Evolutionary conservation across 2,329 filamentous ascomycete species (phyloP).

Genomic region (Delphinella strobiligena): DNA sequence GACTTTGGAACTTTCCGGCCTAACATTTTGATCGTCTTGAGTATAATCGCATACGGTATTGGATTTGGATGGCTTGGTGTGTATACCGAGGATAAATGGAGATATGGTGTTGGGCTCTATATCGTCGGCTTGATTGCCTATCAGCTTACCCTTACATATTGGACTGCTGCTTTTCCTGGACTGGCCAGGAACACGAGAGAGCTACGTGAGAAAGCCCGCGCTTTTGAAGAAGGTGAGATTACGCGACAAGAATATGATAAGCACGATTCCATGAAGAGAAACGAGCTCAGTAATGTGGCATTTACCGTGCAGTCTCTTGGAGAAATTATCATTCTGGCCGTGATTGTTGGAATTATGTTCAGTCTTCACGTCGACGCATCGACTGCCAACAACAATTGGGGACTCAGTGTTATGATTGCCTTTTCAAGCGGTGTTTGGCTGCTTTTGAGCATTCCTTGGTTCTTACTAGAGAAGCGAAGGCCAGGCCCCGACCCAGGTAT

Average conservation of each 20-base stretch:
- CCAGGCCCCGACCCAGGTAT: constrained; percentile 44
- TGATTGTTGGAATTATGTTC: constrained; percentile 54
- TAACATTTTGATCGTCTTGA: constrained; percentile 50
- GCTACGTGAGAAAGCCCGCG: constrained; percentile 37
- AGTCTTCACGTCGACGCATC: constrained; percentile 48
- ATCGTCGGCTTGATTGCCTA: constrained; percentile 56
- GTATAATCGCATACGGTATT: constrained; percentile 48
- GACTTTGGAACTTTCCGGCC: constrained; percentile 56
- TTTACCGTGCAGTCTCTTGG: constrained; percentile 53
- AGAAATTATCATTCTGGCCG: constrained; percentile 51
- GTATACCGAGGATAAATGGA: constrained; percentile 48
- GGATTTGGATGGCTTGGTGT: constrained; percentile 59
- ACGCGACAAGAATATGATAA: constrained; percentile 48
- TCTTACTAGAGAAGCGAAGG: constrained; percentile 50
- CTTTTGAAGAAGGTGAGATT: constrained; percentile 41
- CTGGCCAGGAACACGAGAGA: constrained; percentile 42
- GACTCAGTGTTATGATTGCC: constrained; percentile 51
- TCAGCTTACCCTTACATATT: constrained; percentile 56
- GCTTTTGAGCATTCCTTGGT: constrained; percentile 53
- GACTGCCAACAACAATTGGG: constrained; percentile 52
- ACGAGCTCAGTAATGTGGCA: constrained; percentile 49
- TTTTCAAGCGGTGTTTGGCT: constrained; percentile 55
- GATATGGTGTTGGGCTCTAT: constrained; percentile 48
- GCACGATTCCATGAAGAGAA: constrained; percentile 50
- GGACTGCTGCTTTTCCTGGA: constrained; percentile 52